phyloP scores from a whole-genome alignment of 75 land plant species.

The Azolla pinnata region DNA sequence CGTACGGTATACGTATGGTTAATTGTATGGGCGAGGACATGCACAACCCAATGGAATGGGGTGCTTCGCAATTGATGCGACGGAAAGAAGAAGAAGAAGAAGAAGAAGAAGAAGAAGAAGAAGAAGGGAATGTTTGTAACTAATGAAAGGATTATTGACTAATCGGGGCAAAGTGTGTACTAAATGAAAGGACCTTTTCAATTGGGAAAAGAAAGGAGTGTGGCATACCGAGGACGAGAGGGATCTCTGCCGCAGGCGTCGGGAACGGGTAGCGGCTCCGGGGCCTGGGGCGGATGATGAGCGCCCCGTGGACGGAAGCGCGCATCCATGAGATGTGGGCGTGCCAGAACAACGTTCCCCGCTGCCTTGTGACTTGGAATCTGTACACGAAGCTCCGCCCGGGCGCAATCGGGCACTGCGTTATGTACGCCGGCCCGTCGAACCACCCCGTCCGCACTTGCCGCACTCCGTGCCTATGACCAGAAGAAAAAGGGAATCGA shows the following conservation, averaged over 20 bases:
- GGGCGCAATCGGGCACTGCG: conserved; percentile 57
- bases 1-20: no score
- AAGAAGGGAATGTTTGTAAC: no score
- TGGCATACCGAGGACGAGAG: conserved; percentile 54
- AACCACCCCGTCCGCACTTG: conserved; percentile 50
- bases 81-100: no score
- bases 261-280: conserved; percentile 41
- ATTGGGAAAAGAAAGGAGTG: no score
- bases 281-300: conserved; percentile 38
- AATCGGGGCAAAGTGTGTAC: no score
- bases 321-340: conserved; percentile 63
- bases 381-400: conserved; percentile 41
- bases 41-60: no score
- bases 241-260: conserved; percentile 42
- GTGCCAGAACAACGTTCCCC: conserved; percentile 58
- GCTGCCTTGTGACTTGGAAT: conserved; percentile 46
- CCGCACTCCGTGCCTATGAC: conserved; percentile 62
- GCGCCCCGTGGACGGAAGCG: conserved; percentile 41
- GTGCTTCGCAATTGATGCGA: no score
- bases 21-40: no score
- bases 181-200: no score
- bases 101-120: no score
- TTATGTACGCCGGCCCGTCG: conserved; percentile 57
- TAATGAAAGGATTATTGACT: no score
- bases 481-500: no score